Evolutionary conservation across 805 yeast genomes (phyloP).

Genomic region (Millerozyma acaciae): DNA sequence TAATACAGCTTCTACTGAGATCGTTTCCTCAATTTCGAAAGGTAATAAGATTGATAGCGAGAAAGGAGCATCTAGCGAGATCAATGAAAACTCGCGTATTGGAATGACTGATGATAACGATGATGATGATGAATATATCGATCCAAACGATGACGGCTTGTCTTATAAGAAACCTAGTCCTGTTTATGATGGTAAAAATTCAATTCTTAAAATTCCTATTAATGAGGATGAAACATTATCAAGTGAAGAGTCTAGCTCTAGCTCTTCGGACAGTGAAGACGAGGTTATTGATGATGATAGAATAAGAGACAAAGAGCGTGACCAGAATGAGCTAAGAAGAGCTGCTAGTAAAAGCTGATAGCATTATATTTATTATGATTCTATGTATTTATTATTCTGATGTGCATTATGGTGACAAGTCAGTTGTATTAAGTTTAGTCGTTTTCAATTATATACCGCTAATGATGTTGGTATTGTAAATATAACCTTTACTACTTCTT

Average conservation of each 20-base stretch:
- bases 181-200: constrained; percentile 46
- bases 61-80: constrained; percentile 22
- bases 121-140: constrained; percentile 67
- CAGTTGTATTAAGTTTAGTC: too few relatives aligned
- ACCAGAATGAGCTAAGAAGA: constrained; percentile 30
- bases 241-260: constrained; percentile 29
- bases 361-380: not conserved
- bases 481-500: too few relatives aligned
- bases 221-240: constrained; percentile 20
- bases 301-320: constrained; percentile 9
- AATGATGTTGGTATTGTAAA: too few relatives aligned
- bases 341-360: constrained; percentile 37
- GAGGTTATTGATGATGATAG: constrained; percentile 20
- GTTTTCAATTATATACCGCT: too few relatives aligned
- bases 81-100: constrained; percentile 12
- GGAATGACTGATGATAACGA: constrained; percentile 23
- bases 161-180: constrained; percentile 66
- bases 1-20: constrained; percentile 40
- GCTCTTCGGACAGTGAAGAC: constrained; percentile 30
- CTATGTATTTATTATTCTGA: not conserved
- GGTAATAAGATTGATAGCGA: constrained; percentile 42
- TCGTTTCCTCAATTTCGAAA: constrained; percentile 39
- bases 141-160: constrained; percentile 79
- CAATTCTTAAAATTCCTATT: constrained; percentile 12
- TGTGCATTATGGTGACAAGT: not conserved